Conservation (phyloP, 2,329 filamentous ascomycete species). For the Talaromyces verruculosus region DNA sequence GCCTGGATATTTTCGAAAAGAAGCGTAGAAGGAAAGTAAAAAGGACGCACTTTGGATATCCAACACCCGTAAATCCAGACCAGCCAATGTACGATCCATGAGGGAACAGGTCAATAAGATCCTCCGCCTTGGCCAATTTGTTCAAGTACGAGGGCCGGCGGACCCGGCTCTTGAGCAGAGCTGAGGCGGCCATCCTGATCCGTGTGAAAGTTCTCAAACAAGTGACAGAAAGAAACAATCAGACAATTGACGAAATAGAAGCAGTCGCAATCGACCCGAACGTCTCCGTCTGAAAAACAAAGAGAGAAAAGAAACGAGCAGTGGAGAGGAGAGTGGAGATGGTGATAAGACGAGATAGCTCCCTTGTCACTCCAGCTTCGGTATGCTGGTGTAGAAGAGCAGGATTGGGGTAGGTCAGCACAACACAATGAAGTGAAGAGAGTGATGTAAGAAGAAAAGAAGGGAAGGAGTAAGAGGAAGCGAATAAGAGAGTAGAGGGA, state of each 20-base stretch:
- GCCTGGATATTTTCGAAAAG: neutral
- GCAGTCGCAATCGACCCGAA: neutral
- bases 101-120: constrained; percentile 77
- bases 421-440: neutral
- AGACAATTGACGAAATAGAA: neutral
- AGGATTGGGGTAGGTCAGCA: too few species aligned
- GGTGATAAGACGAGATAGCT: neutral
- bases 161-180: constrained; percentile 72
- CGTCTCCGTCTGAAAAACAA: neutral
- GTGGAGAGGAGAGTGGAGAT: neutral
- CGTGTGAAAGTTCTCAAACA: neutral
- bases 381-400: neutral
- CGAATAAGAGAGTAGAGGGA: neutral
- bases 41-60: constrained; percentile 75
- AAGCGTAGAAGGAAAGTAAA: neutral
- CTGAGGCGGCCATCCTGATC: constrained; percentile 59
- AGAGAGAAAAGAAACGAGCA: neutral
- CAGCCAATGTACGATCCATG: constrained; percentile 85
- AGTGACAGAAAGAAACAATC: neutral
- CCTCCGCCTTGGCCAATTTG: constrained; percentile 76
- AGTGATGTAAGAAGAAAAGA: neutral
- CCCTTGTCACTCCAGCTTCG: neutral
- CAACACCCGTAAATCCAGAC: constrained; percentile 88
- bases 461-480: neutral
- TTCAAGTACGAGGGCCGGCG: constrained; percentile 73